Base-by-base conservation (phyloP, 2,329 filamentous ascomycete species). In the Penicillium sp. region DNA sequence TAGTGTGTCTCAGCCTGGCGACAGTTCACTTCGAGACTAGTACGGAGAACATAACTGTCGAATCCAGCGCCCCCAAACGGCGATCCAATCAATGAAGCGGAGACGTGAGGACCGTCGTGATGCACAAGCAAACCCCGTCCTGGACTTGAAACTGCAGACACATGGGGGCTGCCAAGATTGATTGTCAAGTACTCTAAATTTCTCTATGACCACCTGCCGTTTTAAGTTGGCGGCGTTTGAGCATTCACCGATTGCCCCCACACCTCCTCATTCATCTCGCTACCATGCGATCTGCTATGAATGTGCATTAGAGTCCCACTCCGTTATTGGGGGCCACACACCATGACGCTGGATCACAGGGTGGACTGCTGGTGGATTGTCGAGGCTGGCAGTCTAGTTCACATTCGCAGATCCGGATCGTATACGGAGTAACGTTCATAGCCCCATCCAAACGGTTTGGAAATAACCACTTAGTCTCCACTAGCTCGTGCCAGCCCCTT, bases 401-500 rank as follows among this genome's bases (percentile, higher is more conserved):
- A 22, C 18, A 22, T 9, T 9, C 5, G 18, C 5, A 22, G 18
- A 22, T 5, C 18, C 18, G 18, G n/a, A n/a, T n/a, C n/a, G n/a
- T n/a, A n/a, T n/a, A 5, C 18, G 5, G 18, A 22, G 18, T n/a
- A 9, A 9, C 18, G 18, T 9, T 22, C 18, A 9, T 5, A 22
- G 18, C 18, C 5, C 18, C 18, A 5, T 22, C 18, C 18, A 22
- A 9, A 9, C 18, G 5, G 18, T 22, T 9, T 9, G 18, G 18
- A 5, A 5, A 22, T 27, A 32, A 30, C 13, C 11, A 37, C 15
- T n/a, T 30, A 49, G 11, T 30, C 10, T 10, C 17, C 28, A 13
- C 28, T 34, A 3, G 34, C 39, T 2, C 48, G 47, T 37, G 50
- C 47, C 11, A 62, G 36, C n/a, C 59, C 59, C 29, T 60, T 61